Evolutionary conservation across 139 green algal genomes (phyloP), one percentile per base, ranked within the genome.

Genomic region (Coelastrella sp.): DNA sequence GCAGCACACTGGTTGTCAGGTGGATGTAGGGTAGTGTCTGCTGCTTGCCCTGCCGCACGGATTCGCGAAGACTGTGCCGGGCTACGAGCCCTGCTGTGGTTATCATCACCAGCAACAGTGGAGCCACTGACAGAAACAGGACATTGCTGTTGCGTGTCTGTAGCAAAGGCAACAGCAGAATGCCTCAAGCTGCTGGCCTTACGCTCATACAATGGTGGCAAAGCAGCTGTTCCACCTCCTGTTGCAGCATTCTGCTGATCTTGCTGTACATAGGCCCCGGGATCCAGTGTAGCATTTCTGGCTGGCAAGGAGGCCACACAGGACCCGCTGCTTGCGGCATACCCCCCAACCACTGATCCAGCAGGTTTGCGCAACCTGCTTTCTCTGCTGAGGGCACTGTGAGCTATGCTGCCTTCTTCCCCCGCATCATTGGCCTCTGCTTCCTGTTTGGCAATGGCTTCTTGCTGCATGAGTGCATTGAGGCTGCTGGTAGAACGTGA

Each of bases 151-250:
- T n/a, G n/a, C n/a, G n/a, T n/a, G n/a, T n/a, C n/a, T n/a, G n/a
- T n/a, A 74, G 64, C 67, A 76, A 76, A 76, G 67, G 67, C 41
- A 35, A 76, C 67, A 53, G 37, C 34, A 27, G 67, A 5, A 11
- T 23, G 48, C 48, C 17, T 57, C 13, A 11, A 23, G 48, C 1
- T 23, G 17, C 17, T 57, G 48, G 48, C 13, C 48, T 57, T 57
- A 15, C 48, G n/a, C n/a, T n/a, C 17, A 15, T 15, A 15, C 48
- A 57, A 2, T 57, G 48, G 48, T 57, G 48, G 48, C 48, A 57
- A 2, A 57, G 13, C 48, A 57, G 48, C 48, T 15, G 13, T 57
- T 0, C 17, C 48, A 11, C 57, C 62, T 43, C 11, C 62, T 43
- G n/a, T 30, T 69, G 62, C 57, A 15, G 57, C 57, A 15, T 23